A percentile compares a stretch with the other conserved stretches of the same genome.
phyloP scores from a whole-genome alignment of 768 basidiomycete genomes.

The Trametes cinnabarina region DNA sequence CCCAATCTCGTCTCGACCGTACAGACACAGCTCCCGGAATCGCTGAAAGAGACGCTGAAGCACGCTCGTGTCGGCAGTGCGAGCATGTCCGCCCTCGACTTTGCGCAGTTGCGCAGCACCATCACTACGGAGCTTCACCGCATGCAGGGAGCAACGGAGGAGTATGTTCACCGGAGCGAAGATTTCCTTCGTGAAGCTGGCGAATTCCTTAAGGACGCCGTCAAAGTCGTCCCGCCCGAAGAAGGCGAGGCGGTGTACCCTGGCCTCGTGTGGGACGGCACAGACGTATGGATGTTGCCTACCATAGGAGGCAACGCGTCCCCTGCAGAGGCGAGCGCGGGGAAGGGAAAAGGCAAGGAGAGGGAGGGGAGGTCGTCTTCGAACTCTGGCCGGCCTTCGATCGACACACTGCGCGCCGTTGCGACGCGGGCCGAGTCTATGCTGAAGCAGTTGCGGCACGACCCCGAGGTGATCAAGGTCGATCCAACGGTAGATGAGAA shows the following conservation, averaged over 20 bases:
- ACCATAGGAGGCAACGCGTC: conserved; percentile 24
- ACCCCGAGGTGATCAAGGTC: conserved; percentile 70
- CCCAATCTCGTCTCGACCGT: conserved; percentile 70
- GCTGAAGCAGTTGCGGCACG: conserved; percentile 66
- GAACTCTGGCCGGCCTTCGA: conserved; percentile 27
- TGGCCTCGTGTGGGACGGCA: conserved; percentile 76
- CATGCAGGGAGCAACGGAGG: conserved; percentile 78
- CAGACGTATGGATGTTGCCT: conserved; percentile 83
- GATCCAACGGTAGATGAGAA: conserved; percentile 70
- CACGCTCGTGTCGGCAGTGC: conserved; percentile 47
- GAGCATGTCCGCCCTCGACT: conserved; percentile 48
- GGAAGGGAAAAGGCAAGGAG: conserved; percentile 39
- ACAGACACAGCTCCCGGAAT: conserved; percentile 64
- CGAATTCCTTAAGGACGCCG: conserved; percentile 68
- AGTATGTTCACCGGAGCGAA: conserved; percentile 58
- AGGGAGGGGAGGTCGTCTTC: conserved; percentile 32
- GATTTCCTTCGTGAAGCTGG: conserved; percentile 66
- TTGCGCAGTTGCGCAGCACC: conserved; percentile 64
- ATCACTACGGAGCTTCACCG: conserved; percentile 66
- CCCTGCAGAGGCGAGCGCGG: conserved; percentile 22
- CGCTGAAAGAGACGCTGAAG: conserved; percentile 42
- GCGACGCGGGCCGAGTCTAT: conserved; percentile 77
- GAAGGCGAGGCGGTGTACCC: conserved; percentile 34
- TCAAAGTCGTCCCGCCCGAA: conserved; percentile 89
- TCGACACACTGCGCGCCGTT: conserved; percentile 51